Evolutionary conservation across 140 eudicot genomes (phyloP), one percentile per base, ranked within the genome.

Genomic region (Oenanthe javanica): DNA sequence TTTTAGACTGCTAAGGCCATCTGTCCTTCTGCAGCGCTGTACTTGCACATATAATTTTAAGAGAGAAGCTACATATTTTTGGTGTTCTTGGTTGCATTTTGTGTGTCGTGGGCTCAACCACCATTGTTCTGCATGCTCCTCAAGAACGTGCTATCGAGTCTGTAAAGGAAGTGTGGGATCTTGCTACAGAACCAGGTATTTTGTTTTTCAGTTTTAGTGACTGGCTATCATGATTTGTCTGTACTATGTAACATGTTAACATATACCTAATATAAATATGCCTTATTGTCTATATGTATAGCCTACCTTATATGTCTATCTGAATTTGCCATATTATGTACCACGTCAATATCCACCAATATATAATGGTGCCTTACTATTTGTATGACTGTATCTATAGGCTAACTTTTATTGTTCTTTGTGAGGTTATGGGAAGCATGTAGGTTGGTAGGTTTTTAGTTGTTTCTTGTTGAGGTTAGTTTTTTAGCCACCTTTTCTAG

Each of bases 61-160:
- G 91, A 59, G 99, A 96, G 86, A 96, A 80, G 87, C 90, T 96
- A 69, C 99, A 96, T 80, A 87, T 91, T 81, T 96, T 96, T 87
- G 99, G 99, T 52, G 67, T 93, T 84, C 94, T 96, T 78, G 99
- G 99, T 64, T 96, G 99, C 87, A 91, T 89, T 75, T 80, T 96
- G 9, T 96, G 99, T 82, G 99, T 96, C 81, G 99, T 96, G 87
- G 98, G 99, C 43, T 96, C 99, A 84, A 96, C 84, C 76, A 89
- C 99, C 57, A 96, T 96, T 66, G 99, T 96, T 59, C 84, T 91
- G n/a, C 99, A 96, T 84, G 98, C 99, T 66, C 99, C 99, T 81
- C 93, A 85, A 70, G 99, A 96, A 86, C 97, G 99, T 55, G 93
- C 84, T 10, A 96, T 96, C 77, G 96, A 93, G 81, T 96, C 99